Evolutionary conservation across 441 rosid genomes (phyloP).

Genomic region (Pelargonium citronellum): DNA sequence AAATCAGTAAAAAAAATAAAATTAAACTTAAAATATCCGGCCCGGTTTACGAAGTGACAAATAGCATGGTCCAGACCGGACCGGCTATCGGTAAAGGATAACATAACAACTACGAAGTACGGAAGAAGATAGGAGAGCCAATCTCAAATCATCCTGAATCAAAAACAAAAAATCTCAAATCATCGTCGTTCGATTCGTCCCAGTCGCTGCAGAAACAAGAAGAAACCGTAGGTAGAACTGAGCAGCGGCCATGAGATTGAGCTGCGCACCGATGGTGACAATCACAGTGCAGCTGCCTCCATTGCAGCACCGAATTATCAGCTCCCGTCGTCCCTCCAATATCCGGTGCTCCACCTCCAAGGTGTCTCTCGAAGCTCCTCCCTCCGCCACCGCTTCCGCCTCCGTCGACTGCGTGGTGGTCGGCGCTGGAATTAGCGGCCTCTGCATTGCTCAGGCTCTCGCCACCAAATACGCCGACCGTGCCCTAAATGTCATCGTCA

Average conservation of each 20-base stretch:
- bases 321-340: background rate
- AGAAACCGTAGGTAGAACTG: background rate
- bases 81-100: no score
- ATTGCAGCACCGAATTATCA: background rate
- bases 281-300: conserved; percentile 23
- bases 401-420: conserved; percentile 66
- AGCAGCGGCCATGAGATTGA: background rate
- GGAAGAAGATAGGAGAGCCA: no score
- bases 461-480: conserved; percentile 59
- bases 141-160: no score
- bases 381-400: background rate
- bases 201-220: background rate
- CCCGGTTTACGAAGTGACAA: no score
- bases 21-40: no score
- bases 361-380: conserved; percentile 4
- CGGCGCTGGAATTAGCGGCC: conserved; percentile 90
- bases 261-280: background rate
- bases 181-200: background rate
- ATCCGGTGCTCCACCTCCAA: conserved; percentile 1
- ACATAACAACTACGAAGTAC: no score
- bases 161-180: background rate
- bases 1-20: no score
- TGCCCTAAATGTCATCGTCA: conserved; percentile 66
- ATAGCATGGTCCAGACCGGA: no score
- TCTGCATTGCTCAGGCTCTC: conserved; percentile 88